Conservation (phyloP, 2,329 filamentous ascomycete species). For the Colletotrichum simmondsii region DNA sequence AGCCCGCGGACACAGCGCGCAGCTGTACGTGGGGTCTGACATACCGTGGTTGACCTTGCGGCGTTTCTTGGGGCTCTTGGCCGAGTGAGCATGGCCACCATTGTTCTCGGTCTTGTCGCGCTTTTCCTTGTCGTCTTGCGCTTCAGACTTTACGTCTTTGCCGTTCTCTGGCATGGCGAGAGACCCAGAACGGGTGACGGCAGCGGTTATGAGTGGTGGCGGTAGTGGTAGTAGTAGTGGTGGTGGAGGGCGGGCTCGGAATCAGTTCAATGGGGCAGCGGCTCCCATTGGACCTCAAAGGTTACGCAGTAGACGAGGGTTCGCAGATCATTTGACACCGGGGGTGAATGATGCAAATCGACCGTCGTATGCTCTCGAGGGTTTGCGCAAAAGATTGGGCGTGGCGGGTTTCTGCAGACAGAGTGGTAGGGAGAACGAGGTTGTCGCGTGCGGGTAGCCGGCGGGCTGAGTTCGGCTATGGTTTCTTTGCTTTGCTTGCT, state of each 20-base stretch:
- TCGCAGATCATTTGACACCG: conserved; percentile 45
- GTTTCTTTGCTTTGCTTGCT: background rate
- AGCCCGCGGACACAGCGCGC: background rate
- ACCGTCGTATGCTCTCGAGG: background rate
- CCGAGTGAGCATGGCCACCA: conserved; percentile 41
- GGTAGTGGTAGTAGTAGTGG: background rate
- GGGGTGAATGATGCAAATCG: background rate
- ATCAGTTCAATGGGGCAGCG: conserved; percentile 46
- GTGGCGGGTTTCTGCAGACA: conserved; percentile 3
- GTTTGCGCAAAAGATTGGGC: background rate
- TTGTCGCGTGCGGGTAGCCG: conserved; percentile 14
- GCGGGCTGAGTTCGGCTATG: background rate
- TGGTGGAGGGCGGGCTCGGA: conserved; percentile 8
- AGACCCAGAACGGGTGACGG: background rate
- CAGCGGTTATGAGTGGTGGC: background rate
- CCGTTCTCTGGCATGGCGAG: conserved; percentile 47
- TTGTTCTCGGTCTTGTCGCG: conserved; percentile 41
- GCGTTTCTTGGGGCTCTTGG: conserved; percentile 80
- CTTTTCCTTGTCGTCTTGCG: conserved; percentile 45
- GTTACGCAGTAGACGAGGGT: conserved; percentile 56
- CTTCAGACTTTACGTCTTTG: conserved; percentile 52
- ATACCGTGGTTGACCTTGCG: conserved; percentile 91
- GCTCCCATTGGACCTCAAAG: conserved; percentile 55
- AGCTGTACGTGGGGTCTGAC: conserved; percentile 46
- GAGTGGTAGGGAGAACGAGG: background rate